A percentile compares a stretch with the other conserved stretches of the same genome.
Evolutionary conservation across 129 eudicot species (phyloP).

Genomic region (Smallanthus sonchifolius): DNA sequence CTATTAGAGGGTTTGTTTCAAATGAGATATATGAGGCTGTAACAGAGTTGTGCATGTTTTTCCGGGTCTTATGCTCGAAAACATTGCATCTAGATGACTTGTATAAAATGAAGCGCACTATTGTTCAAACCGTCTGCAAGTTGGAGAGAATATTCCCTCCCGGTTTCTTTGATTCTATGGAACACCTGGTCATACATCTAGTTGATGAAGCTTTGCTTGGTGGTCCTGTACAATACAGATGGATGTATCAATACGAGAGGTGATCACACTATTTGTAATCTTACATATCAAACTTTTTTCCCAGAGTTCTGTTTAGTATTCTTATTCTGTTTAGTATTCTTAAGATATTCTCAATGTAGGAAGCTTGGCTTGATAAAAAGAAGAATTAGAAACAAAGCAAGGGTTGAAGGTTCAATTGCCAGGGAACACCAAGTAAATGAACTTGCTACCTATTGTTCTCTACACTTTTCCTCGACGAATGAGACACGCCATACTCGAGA

Average conservation of each 20-base stretch:
- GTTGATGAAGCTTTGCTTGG: not conserved
- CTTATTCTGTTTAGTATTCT: not conserved
- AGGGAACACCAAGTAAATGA: not conserved
- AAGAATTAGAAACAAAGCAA: not conserved
- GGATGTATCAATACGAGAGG: not conserved
- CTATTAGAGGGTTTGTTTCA: not conserved
- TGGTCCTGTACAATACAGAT: not conserved
- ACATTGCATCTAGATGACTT: not conserved
- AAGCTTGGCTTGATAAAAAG: not conserved
- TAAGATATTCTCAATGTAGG: not conserved
- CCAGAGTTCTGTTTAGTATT: no score
- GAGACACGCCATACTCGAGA: not conserved
- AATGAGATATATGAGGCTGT: not conserved
- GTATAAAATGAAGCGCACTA: no score
- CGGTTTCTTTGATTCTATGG: not conserved
- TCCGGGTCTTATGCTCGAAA: not conserved
- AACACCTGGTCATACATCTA: not conserved
- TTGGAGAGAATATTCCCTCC: not conserved
- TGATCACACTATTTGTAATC: not conserved
- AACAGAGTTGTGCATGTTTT: not conserved
- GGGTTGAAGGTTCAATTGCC: not conserved
- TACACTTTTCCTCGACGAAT: not conserved
- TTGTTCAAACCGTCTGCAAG: not conserved
- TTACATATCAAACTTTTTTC: no score
- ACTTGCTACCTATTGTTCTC: not conserved